Evolutionary conservation across 345 rosid genomes (phyloP).

Genomic region (Camelina sativa): DNA sequence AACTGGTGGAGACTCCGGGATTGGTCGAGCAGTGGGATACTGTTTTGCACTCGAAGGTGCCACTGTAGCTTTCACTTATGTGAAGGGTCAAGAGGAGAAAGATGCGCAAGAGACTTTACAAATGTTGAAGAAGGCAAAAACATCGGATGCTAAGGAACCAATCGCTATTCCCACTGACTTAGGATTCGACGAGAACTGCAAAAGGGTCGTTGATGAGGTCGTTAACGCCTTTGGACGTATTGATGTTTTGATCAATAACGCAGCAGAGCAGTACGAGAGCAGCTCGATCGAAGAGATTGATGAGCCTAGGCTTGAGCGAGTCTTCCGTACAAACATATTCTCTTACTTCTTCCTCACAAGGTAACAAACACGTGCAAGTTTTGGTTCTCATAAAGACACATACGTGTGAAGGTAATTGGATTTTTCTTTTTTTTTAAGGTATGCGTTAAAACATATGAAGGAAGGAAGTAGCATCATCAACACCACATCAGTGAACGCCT

Average conservation of each 20-base stretch:
- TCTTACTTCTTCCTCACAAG: conserved; percentile 64
- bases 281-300: conserved; percentile 65
- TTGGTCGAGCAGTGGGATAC: conserved; percentile 69
- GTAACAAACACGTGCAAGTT: conserved; percentile 23
- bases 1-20: conserved; percentile 84
- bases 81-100: conserved; percentile 68
- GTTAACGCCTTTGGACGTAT: conserved; percentile 59
- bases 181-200: conserved; percentile 72
- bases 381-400: background rate
- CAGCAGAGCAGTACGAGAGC: conserved; percentile 63
- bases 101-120: conserved; percentile 65
- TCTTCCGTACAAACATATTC: conserved; percentile 74
- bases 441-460: conserved; percentile 76
- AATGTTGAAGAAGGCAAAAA: conserved; percentile 53
- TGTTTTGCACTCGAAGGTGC: conserved; percentile 67
- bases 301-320: conserved; percentile 70
- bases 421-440: conserved; percentile 41
- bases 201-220: conserved; percentile 67
- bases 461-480: conserved; percentile 78
- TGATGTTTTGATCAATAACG: conserved; percentile 74
- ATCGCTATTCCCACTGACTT: conserved; percentile 59
- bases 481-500: conserved; percentile 69
- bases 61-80: conserved; percentile 77
- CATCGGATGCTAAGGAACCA: conserved; percentile 60
- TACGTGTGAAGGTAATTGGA: background rate